Base-by-base conservation (phyloP, 345 rosid species). In the Bruguiera sexangula region DNA sequence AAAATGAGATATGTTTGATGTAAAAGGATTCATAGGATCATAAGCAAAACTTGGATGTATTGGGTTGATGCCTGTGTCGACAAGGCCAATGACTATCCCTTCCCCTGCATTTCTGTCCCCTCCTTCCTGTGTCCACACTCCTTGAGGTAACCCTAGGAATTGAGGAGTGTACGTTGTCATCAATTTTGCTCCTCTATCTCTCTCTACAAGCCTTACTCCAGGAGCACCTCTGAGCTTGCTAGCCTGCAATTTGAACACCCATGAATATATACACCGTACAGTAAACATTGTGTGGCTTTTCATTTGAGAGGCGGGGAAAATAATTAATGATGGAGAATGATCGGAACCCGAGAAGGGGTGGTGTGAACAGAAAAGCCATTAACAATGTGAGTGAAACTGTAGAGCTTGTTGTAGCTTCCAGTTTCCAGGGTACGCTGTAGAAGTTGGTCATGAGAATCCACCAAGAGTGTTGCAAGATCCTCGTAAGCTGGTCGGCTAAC, bases 91-190 rank as follows among this genome's bases (percentile, higher is more conserved):
- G 8, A 94, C 85, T 0, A 94, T 76, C 63, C 88, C 95, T 73
- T 86, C 85, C 32, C 97, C 97, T 1, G 92, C 89, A 0, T 65
- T 78, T 60, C 72, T 75, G 0, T 64, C 82, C 54, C 78, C 88
- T 8, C 84, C 86, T 66, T 62, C 77, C 72, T 76, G 80, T 15
- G 80, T 68, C 93, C 94, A 87, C 3, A 78, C 83, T 69, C 80
- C 74, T 8, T 73, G 55, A 13, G 88, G 86, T 66, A 93, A 53
- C 73, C 86, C 87, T 26, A 94, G 80, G 85, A 89, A 91, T 21
- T 83, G 73, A 8, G 95, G 93, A 39, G 85, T 89, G 80, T 93
- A 89, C 1, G 97, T 87, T 50, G 97, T 88, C 98, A 91, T 88
- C 79, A 85, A 6, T 72, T 77, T 89, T 67, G 87, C 91, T 81